These are phyloP conservation scores for Misopates orontium DNA, from an alignment of 257 asterid species.

Conservation along the genomic window DNA sequence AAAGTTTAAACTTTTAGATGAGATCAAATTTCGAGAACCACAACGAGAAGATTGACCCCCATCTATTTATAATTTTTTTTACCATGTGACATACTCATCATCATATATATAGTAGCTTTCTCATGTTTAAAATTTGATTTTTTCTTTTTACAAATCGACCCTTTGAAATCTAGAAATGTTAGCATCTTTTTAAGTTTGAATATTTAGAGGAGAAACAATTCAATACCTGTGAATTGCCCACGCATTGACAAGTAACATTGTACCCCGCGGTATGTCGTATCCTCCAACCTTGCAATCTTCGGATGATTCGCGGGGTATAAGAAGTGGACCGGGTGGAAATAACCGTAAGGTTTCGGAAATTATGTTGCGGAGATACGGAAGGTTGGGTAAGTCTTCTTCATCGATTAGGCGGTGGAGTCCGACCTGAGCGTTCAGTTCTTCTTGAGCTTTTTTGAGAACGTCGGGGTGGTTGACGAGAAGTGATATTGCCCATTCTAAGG, in stretches of 20 bases:
- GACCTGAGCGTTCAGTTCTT: constrained; percentile 5
- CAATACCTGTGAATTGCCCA: constrained; percentile 22
- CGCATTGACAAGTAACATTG: constrained; percentile 23
- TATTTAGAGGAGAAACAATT: no score
- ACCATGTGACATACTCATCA: no score
- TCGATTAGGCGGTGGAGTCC: constrained; percentile 18
- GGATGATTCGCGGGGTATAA: constrained; percentile 25
- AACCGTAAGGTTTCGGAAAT: constrained; percentile 21
- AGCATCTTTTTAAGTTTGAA: no score
- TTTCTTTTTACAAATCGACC: no score
- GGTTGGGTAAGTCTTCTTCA: constrained; percentile 22
- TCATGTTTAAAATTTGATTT: no score
- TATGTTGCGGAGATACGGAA: constrained; percentile 25
- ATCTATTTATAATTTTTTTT: no score
- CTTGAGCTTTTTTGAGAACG: constrained; percentile 9
- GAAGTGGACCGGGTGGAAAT: constrained; percentile 22
- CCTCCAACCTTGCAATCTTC: constrained; percentile 21
- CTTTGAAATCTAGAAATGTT: no score
- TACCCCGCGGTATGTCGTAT: constrained; percentile 24
- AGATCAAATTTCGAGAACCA: no score
- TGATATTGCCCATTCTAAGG: constrained; percentile 30
- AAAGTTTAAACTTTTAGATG: no score
- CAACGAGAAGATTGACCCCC: no score
- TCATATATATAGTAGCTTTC: no score
- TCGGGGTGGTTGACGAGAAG: constrained; percentile 27